Conservation (phyloP, 2,329 filamentous ascomycete genomes). For the Lomentospora prolificans region DNA sequence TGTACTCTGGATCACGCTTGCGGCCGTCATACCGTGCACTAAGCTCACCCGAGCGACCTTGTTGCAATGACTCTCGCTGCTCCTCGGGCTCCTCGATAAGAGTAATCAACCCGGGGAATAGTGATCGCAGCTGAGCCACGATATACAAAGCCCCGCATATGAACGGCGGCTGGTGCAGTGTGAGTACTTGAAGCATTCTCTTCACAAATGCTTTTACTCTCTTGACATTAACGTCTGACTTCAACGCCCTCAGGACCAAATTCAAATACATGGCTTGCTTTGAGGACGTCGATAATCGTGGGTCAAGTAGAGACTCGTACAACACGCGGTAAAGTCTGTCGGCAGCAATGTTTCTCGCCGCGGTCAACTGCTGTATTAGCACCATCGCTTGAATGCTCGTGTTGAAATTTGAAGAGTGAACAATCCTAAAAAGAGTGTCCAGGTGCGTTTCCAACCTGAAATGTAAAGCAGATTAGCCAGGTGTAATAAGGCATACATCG, state of each 20-base stretch:
- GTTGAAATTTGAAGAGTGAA: conserved; percentile 97
- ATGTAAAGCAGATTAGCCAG: too few relatives aligned
- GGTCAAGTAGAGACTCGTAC: conserved; percentile 90
- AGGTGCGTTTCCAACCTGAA: conserved; percentile 73
- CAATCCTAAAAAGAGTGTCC: conserved; percentile 89
- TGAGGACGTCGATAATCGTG: conserved; percentile 76
- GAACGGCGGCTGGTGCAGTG: conserved; percentile 85
- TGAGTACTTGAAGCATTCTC: conserved; percentile 76
- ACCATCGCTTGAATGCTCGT: conserved; percentile 93
- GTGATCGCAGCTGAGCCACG: conserved; percentile 66
- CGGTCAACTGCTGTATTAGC: conserved; percentile 85
- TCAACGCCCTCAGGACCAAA: conserved; percentile 76
- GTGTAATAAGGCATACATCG: too few relatives aligned
- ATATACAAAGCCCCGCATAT: conserved; percentile 89
- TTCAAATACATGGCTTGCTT: conserved; percentile 96
- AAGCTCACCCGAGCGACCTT: conserved; percentile 55
- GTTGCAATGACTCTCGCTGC: conserved; percentile 15
- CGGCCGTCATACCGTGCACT: conserved; percentile 61
- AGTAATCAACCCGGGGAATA: conserved; percentile 70
- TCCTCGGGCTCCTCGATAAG: conserved; percentile 76
- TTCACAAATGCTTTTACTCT: conserved; percentile 95
- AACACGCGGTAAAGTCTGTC: conserved; percentile 93
- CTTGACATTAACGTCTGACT: conserved; percentile 80
- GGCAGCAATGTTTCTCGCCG: conserved; percentile 67
- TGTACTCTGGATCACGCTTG: conserved; percentile 85